Conservation (phyloP, 371 early-diverging fungal species). For the Chytridiales sp. region DNA sequence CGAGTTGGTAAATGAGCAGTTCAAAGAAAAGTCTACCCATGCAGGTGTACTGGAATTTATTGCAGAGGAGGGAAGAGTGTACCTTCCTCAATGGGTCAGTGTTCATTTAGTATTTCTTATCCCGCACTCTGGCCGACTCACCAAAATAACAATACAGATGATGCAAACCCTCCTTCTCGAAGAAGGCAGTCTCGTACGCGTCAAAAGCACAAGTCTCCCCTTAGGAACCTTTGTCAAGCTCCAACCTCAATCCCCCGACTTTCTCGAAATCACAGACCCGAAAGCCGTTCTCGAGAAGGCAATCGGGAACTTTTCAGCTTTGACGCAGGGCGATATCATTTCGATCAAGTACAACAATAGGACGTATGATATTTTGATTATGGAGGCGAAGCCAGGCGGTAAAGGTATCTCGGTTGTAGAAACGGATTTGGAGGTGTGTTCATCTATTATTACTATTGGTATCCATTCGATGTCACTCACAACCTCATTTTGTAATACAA, state of each 20-base stretch:
- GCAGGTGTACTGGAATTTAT: slow-evolving; percentile 99
- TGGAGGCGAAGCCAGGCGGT: slow-evolving; percentile 87
- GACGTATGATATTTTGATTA: slow-evolving; percentile 85
- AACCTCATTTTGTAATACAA: no score
- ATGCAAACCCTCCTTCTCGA: slow-evolving; percentile 83
- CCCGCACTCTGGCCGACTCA: not conserved
- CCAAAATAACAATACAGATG: slow-evolving; percentile 63
- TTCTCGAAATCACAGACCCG: slow-evolving; percentile 97
- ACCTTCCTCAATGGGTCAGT: slow-evolving; percentile 95
- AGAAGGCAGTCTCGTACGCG: slow-evolving; percentile 74
- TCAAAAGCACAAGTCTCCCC: slow-evolving; percentile 79
- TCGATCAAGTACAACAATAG: slow-evolving; percentile 90
- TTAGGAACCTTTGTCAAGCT: slow-evolving; percentile 94
- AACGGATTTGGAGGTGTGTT: slow-evolving; percentile 90
- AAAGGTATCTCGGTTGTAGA: slow-evolving; percentile 94
- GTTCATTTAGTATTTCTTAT: not conserved
- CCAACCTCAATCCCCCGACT: slow-evolving; percentile 96
- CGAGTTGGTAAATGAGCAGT: slow-evolving; percentile 61
- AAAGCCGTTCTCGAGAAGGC: slow-evolving; percentile 98
- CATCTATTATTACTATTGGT: not conserved
- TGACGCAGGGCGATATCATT: slow-evolving; percentile 94
- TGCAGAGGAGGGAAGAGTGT: slow-evolving; percentile 94
- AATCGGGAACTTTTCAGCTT: slow-evolving; percentile 89
- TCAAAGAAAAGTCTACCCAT: slow-evolving; percentile 65
- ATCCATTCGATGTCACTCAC: not conserved